phyloP scores from a whole-genome alignment of 257 asterid species.

The Przewalskia tangutica region DNA sequence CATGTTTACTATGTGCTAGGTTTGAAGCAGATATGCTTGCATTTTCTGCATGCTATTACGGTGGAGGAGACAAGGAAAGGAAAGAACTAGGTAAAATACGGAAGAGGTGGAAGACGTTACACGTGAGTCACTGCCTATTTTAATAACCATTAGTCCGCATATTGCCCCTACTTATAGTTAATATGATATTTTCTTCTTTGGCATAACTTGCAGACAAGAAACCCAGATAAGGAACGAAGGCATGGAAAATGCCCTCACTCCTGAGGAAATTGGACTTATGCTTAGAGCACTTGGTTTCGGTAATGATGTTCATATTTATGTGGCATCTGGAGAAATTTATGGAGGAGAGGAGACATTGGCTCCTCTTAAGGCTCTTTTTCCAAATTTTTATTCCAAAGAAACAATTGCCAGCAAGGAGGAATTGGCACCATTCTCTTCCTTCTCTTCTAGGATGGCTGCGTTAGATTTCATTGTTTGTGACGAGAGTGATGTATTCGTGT shows the following conservation, averaged over 20 bases:
- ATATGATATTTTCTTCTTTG: background rate
- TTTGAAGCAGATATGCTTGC: slow-evolving; percentile 85
- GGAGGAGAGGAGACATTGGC: slow-evolving; percentile 62
- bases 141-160: background rate
- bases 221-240: slow-evolving; percentile 60
- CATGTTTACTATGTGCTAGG: slow-evolving; percentile 21
- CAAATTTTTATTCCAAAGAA: slow-evolving; percentile 59
- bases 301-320: slow-evolving; percentile 56
- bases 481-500: slow-evolving; percentile 63
- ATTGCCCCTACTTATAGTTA: background rate
- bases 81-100: slow-evolving; percentile 43
- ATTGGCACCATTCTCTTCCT: slow-evolving; percentile 44
- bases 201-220: slow-evolving; percentile 27
- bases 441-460: slow-evolving; percentile 79
- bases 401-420: slow-evolving; percentile 57
- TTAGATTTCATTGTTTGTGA: slow-evolving; percentile 70
- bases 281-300: slow-evolving; percentile 66
- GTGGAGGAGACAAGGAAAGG: slow-evolving; percentile 56
- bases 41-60: slow-evolving; percentile 72
- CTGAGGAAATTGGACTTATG: slow-evolving; percentile 75
- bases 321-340: slow-evolving; percentile 72
- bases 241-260: slow-evolving; percentile 72
- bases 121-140: slow-evolving; percentile 27
- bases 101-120: slow-evolving; percentile 61
- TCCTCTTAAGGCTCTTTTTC: slow-evolving; percentile 62